phyloP scores from a whole-genome alignment of 2,329 filamentous ascomycete species.

The Cladorrhinum sp. region DNA sequence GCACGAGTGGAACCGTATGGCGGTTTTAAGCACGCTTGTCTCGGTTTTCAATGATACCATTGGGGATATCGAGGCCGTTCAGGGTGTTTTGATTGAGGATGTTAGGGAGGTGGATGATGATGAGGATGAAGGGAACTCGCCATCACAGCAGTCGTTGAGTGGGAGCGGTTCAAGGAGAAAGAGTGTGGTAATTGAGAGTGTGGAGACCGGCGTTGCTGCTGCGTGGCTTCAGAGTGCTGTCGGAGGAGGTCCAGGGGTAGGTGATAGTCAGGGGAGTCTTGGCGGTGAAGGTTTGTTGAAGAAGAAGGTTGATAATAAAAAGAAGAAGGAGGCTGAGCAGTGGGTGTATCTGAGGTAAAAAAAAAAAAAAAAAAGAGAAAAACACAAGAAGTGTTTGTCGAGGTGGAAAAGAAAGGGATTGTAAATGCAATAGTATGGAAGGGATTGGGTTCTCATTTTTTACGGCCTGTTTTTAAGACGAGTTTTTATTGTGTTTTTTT shows the following conservation, averaged over 20 bases:
- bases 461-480: neutral
- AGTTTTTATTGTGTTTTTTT: neutral
- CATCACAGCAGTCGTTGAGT: neutral
- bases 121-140: neutral
- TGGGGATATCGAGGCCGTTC: conserved; percentile 29
- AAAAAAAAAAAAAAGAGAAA: no score
- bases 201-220: conserved; percentile 8
- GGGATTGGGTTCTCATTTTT: neutral
- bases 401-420: no score
- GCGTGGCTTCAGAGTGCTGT: neutral
- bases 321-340: conserved; percentile 8
- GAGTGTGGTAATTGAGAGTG: conserved; percentile 15
- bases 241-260: neutral
- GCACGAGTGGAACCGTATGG: conserved; percentile 77
- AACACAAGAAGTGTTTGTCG: no score
- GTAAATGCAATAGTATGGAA: neutral
- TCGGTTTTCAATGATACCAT: conserved; percentile 70
- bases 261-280: conserved; percentile 10
- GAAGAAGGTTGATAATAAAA: neutral
- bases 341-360: conserved; percentile 20
- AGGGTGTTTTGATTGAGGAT: conserved; percentile 27
- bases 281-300: neutral
- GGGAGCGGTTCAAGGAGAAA: neutral
- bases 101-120: conserved; percentile 5
- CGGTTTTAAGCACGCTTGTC: conserved; percentile 56